phyloP scores from a whole-genome alignment of 371 early-diverging fungal genomes.

The Lichtheimia corymbifera region DNA sequence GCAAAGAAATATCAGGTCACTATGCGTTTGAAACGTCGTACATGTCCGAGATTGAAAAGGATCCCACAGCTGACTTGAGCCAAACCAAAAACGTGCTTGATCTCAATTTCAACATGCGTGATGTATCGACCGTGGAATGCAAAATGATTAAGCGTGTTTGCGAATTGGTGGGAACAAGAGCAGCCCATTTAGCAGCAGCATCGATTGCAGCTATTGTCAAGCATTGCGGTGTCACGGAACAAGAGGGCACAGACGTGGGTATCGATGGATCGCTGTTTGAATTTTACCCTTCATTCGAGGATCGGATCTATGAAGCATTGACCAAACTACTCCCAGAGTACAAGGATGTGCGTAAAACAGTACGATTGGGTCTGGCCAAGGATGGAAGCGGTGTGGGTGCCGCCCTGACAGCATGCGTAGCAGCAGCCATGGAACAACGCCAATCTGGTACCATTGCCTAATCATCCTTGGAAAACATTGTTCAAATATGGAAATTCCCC shows the following conservation, averaged over 20 bases:
- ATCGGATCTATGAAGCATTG: constrained; percentile 75
- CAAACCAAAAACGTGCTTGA: constrained; percentile 78
- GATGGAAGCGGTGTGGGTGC: constrained; percentile 58
- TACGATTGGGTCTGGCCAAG: constrained; percentile 60
- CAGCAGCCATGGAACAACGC: constrained; percentile 33
- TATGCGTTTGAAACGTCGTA: constrained; percentile 89
- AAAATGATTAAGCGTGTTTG: constrained; percentile 82
- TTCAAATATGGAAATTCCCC: constrained; percentile 10
- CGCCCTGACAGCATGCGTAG: constrained; percentile 53
- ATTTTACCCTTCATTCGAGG: constrained; percentile 89
- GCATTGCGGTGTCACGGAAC: constrained; percentile 50
- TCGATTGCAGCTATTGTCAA: constrained; percentile 83
- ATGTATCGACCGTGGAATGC: constrained; percentile 76
- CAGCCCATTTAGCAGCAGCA: constrained; percentile 85
- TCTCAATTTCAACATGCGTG: constrained; percentile 64
- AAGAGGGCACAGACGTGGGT: constrained; percentile 75
- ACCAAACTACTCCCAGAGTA: constrained; percentile 60
- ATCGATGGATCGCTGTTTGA: constrained; percentile 95
- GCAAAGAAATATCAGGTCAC: constrained; percentile 67
- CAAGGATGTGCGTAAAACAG: constrained; percentile 48
- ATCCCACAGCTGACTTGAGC: constrained; percentile 64
- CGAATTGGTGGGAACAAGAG: constrained; percentile 84
- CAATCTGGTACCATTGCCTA: constrained; percentile 8
- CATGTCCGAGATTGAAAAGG: constrained; percentile 91
- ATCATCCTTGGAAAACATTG: constrained; percentile 8